Percentiles rank a stretch among this genome's conserved stretches.
Conservation (phyloP, 129 eudicot genomes). For the Smallanthus sonchifolius region DNA sequence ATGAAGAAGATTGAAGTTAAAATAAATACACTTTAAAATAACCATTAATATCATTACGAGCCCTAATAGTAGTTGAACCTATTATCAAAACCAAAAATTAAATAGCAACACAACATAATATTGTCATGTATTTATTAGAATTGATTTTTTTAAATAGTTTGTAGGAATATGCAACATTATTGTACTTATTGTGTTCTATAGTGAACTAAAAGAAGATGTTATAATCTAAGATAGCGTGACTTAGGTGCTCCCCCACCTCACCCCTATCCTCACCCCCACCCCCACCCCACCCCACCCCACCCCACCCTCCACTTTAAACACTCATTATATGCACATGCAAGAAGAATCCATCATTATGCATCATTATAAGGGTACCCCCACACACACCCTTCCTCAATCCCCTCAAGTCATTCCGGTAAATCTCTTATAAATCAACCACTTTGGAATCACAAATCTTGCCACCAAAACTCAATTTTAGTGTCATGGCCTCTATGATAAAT, state of each 20-base stretch:
- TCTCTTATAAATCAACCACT: conserved; percentile 19
- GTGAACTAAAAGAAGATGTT: background rate
- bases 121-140: background rate
- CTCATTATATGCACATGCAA: conserved; percentile 35
- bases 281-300: conserved; percentile 11
- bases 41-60: background rate
- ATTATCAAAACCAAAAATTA: background rate
- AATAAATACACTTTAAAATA: too few relatives aligned
- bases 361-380: conserved; percentile 17
- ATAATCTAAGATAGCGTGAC: conserved; percentile 23
- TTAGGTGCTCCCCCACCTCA: conserved; percentile 21
- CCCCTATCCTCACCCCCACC: background rate
- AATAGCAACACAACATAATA: background rate
- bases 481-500: conserved; percentile 40
- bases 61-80: background rate
- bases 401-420: conserved; percentile 39
- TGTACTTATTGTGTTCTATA: conserved; percentile 8
- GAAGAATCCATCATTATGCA: background rate
- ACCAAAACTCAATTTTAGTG: conserved; percentile 15
- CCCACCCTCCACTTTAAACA: conserved; percentile 17
- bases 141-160: background rate
- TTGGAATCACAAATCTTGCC: conserved; percentile 24
- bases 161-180: background rate
- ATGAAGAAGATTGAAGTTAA: background rate
- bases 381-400: conserved; percentile 37